Conservation (phyloP, 257 asterid species). For the Henckelia pumila region DNA sequence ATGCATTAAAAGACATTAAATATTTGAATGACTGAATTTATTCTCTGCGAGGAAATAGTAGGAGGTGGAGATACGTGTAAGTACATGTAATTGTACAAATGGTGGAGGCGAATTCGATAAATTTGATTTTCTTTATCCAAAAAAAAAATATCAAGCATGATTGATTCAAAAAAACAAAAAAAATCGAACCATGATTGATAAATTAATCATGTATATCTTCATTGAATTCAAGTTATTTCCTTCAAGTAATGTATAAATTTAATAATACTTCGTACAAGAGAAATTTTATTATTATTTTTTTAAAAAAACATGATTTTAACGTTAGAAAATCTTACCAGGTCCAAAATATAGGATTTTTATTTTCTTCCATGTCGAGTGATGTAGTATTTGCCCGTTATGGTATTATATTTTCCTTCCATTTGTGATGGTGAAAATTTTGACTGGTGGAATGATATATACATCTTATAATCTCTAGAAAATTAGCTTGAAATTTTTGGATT, state of each 20-base stretch:
- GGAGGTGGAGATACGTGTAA: conserved; percentile 37
- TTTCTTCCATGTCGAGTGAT: no score
- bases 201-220: neutral
- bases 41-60: neutral
- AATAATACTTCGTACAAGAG: no score
- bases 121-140: conserved; percentile 25
- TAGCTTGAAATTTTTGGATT: no score
- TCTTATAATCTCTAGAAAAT: no score
- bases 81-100: conserved; percentile 35
- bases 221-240: neutral
- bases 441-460: no score
- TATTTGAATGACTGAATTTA: neutral
- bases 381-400: neutral
- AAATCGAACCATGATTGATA: neutral
- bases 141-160: conserved; percentile 8
- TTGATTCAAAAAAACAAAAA: no score
- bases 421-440: no score
- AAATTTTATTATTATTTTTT: no score
- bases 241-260: no score
- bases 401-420: neutral
- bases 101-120: conserved; percentile 30
- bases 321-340: no score
- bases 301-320: no score
- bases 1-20: neutral
- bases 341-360: no score